Base-by-base conservation (phyloP, 78 protist genomes). In the Dictyostelium firmibasis region DNA sequence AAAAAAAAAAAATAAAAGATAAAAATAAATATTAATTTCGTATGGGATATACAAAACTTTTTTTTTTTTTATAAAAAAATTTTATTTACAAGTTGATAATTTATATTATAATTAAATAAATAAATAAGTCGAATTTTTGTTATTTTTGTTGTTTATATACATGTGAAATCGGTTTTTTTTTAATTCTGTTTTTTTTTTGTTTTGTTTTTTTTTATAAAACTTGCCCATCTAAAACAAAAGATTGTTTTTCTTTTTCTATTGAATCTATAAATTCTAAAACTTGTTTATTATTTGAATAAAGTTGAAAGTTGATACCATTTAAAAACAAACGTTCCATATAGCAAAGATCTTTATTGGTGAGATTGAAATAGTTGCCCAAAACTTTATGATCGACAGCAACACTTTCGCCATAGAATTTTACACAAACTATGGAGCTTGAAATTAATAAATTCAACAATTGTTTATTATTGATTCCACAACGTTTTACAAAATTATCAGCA, bases 381-480 rank as follows among this genome's bases (percentile, higher is more conserved):
- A 67, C 64, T 78, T 62, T 53, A 14, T 78, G 81, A 38, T 86
- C 92, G 23, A 86, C 92, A 2, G 60, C 11, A 41, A 86, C 84
- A 20, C 85, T 44, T 62, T 87, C 93, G 31, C 93, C 93, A n/a
- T 35, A 78, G 33, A 62, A 78, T 44, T 87, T 87, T 13, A 87
- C 93, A 87, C 86, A 62, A 33, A 79, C 72, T 3, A 87, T 62
- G 14, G 93, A 35, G 64, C 86, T 78, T 57, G 44, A 57, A 25
- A 76, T 27, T 9, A 87, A 50, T 11, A 87, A 53, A 78, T 87
- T 87, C 11, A 87, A 87, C 3, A 87, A 16, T 78, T 87, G 93
- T 79, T 87, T 87, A 38, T 78, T 60, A 64, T 79, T 87, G 69
- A 87, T 87, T 23, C 93, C 93, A 78, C 93, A 87, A 64, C 85